phyloP scores from a whole-genome alignment of 495 filamentous ascomycete species.

The Cryomyces antarcticus region DNA sequence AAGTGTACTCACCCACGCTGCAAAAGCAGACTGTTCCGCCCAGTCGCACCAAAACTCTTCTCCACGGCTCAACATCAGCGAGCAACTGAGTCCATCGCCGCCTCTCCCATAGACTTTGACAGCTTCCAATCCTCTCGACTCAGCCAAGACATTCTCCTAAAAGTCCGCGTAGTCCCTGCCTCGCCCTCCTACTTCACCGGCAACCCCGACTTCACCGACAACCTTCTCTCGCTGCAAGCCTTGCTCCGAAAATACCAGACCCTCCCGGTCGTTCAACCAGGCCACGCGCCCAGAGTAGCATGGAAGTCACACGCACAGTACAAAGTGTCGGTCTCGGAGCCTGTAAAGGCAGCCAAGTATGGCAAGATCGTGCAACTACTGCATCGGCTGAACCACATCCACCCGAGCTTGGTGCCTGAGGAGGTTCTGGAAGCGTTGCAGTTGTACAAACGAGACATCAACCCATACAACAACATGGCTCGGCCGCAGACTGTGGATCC shows the following conservation, averaged over 20 bases:
- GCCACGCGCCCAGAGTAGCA: conserved; percentile 51
- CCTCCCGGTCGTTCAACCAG: conserved; percentile 43
- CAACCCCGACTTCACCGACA: conserved; percentile 67
- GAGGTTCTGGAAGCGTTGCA: conserved; percentile 43
- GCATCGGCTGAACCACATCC: conserved; percentile 66
- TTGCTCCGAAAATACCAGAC: conserved; percentile 47
- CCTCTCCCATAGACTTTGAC: conserved; percentile 26
- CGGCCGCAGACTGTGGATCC: conserved; percentile 42
- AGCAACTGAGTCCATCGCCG: conserved; percentile 11
- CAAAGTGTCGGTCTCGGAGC: conserved; percentile 51
- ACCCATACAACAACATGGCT: conserved; percentile 40
- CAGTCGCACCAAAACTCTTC: not conserved
- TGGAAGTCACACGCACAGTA: conserved; percentile 72
- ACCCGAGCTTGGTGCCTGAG: conserved; percentile 52
- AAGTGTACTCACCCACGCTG: too few relatives aligned
- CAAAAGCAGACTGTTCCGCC: too few relatives aligned
- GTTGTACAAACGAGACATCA: conserved; percentile 52
- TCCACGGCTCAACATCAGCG: not conserved
- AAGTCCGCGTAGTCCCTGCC: conserved; percentile 53
- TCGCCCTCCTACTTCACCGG: conserved; percentile 90
- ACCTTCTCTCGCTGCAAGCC: conserved; percentile 48
- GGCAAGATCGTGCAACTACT: conserved; percentile 51
- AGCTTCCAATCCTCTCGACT: conserved; percentile 4
- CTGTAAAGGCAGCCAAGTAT: conserved; percentile 61
- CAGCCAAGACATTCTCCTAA: conserved; percentile 12